These are phyloP conservation scores for Tanacetum coccineum DNA, from an alignment of 129 eudicot genomes.

Conservation along the genomic window DNA sequence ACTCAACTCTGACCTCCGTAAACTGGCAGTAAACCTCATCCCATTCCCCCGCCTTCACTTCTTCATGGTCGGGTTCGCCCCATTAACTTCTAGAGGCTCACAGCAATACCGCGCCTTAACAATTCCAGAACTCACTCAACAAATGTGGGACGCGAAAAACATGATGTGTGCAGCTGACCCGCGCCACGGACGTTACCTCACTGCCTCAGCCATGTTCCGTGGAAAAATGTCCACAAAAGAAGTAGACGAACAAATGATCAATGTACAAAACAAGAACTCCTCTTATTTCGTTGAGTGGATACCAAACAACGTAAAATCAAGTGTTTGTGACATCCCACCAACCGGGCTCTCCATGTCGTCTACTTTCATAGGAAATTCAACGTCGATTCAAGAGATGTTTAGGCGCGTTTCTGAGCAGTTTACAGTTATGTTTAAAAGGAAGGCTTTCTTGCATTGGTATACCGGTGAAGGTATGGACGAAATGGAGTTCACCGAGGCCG, in stretches of 20 bases:
- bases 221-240: conserved; percentile 72
- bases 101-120: conserved; percentile 65
- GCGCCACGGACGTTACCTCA: conserved; percentile 68
- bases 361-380: conserved; percentile 67
- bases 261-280: conserved; percentile 71
- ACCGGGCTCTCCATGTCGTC: conserved; percentile 68
- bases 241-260: conserved; percentile 68
- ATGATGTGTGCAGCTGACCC: conserved; percentile 81
- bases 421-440: conserved; percentile 64
- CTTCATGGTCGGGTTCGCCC: conserved; percentile 83
- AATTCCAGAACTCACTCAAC: conserved; percentile 68
- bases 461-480: conserved; percentile 73
- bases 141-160: conserved; percentile 79
- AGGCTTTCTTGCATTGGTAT: conserved; percentile 75
- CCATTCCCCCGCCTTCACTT: conserved; percentile 90
- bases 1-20: conserved; percentile 75
- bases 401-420: conserved; percentile 72
- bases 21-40: conserved; percentile 77
- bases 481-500: conserved; percentile 74
- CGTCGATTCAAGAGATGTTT: conserved; percentile 74
- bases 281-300: conserved; percentile 78
- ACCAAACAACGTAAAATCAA: conserved; percentile 72
- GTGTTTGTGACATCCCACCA: conserved; percentile 67
- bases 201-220: conserved; percentile 72
- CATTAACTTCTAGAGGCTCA: conserved; percentile 60